Evolutionary conservation across 352 stramenopile genomes (phyloP), one percentile per base, ranked within the genome.

Genomic region (Phytophthora idaei): DNA sequence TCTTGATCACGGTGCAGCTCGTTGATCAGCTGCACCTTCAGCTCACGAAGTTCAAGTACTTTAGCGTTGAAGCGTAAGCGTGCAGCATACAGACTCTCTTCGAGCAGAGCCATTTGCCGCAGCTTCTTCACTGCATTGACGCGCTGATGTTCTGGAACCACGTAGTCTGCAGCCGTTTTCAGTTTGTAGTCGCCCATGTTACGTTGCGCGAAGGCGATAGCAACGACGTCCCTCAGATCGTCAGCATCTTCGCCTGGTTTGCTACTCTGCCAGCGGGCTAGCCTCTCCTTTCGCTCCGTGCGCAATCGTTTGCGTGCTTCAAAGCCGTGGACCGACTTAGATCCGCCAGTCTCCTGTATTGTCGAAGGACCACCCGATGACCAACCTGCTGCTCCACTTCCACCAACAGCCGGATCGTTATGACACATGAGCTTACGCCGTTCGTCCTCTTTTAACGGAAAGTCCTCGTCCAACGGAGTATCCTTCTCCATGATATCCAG

Each of bases 181-280:
- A 98, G 69, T 63, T 97, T 96, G 76, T 97, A 98, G 73, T 97
- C 92, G 2, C 93, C 92, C 83, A 97, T 93, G 64, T 97, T 94
- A 31, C 87, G 79, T 53, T 85, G 81, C 4, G 94, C 91, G 29
- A 92, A 91, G 1, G 86, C 77, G 53, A 98, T 97, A 0, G 94
- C 92, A 3, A 92, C 89, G n/a, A 98, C 71, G 56, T 98, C 93
- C 5, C 88, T 68, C 6, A 88, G 85, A 47, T 98, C 93, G 63
- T 98, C 92, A 3, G 91, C 94, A 64, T 98, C 79, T 60, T 97
- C 89, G 3, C 83, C 83, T 8, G 92, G 93, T 57, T 97, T 96
- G 64, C 71, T 83, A 21, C 25, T 64, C 71, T 86, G 51, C 87
- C 88, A 90, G 12, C 76, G 74, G 31, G 78, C 58, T 41, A 96